Evolutionary conservation across 768 basidiomycete species (phyloP).

Genomic region (Crepidotus variabilis): DNA sequence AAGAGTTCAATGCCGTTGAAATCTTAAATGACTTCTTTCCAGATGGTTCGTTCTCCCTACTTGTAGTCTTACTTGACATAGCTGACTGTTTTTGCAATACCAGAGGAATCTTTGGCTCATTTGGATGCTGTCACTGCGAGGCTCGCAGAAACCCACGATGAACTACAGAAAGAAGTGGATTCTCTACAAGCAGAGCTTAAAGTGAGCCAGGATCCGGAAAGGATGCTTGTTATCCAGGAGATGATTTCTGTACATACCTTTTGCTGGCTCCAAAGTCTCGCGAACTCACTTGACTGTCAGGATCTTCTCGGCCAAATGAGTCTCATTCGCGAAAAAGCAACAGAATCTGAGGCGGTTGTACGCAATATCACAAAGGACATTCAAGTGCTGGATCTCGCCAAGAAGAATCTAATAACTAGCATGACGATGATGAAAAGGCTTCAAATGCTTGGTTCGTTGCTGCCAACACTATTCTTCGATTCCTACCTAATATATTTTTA

Average conservation of each 20-base stretch:
- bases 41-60: slow-evolving; percentile 51
- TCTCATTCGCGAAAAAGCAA: slow-evolving; percentile 92
- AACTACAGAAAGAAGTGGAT: slow-evolving; percentile 71
- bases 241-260: slow-evolving; percentile 76
- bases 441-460: slow-evolving; percentile 83
- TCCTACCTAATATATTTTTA: slow-evolving; percentile 23
- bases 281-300: slow-evolving; percentile 33
- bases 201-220: slow-evolving; percentile 78
- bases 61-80: neutral
- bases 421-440: slow-evolving; percentile 89
- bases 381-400: slow-evolving; percentile 88
- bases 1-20: slow-evolving; percentile 52
- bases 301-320: slow-evolving; percentile 95
- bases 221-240: slow-evolving; percentile 90
- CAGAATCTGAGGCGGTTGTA: slow-evolving; percentile 95
- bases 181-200: slow-evolving; percentile 62
- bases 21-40: slow-evolving; percentile 74
- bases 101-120: slow-evolving; percentile 75
- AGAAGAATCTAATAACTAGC: slow-evolving; percentile 85
- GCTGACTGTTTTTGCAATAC: neutral
- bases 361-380: slow-evolving; percentile 96
- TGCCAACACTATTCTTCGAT: neutral
- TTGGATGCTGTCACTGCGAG: slow-evolving; percentile 68
- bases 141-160: slow-evolving; percentile 64
- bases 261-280: neutral